These are phyloP conservation scores for Dicorynia guianensis DNA, from an alignment of 306 rosid species.

Conservation along the genomic window DNA sequence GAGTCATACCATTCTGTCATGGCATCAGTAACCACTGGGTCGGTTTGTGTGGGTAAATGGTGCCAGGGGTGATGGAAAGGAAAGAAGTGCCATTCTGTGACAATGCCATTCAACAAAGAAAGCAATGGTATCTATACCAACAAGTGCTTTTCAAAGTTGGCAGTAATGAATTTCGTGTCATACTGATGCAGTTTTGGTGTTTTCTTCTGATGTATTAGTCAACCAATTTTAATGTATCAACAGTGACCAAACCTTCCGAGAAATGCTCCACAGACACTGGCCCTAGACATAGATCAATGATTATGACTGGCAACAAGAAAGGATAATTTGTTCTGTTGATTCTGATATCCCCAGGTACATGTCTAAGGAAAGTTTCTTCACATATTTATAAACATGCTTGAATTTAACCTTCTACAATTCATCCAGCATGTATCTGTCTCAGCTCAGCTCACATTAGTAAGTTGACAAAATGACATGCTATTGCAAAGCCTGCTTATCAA, in stretches of 20 bases:
- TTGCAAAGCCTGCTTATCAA: conserved; percentile 36
- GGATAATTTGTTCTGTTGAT: conserved; percentile 16
- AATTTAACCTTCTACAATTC: too few species aligned
- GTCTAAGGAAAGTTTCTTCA: conserved; percentile 22
- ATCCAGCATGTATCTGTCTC: too few species aligned
- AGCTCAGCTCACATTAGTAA: conserved; percentile 9
- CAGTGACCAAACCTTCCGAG: neutral
- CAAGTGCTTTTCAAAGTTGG: conserved; percentile 28
- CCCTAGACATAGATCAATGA: conserved; percentile 30
- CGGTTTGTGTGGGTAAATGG: neutral
- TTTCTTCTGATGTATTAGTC: conserved; percentile 1
- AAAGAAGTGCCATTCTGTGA: conserved; percentile 23
- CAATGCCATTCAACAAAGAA: conserved; percentile 22
- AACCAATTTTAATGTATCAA: conserved; percentile 7
- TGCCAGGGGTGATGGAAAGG: neutral
- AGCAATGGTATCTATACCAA: neutral
- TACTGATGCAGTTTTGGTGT: conserved; percentile 1
- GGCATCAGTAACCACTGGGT: neutral
- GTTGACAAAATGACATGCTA: conserved; percentile 5
- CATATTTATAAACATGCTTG: neutral
- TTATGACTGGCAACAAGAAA: conserved; percentile 28
- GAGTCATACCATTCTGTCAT: conserved; percentile 1
- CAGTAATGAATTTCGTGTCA: conserved; percentile 10
- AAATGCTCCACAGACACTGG: neutral
- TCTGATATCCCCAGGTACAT: conserved; percentile 28